Conservation (phyloP, 805 yeast genomes). For the Candida alai region DNA sequence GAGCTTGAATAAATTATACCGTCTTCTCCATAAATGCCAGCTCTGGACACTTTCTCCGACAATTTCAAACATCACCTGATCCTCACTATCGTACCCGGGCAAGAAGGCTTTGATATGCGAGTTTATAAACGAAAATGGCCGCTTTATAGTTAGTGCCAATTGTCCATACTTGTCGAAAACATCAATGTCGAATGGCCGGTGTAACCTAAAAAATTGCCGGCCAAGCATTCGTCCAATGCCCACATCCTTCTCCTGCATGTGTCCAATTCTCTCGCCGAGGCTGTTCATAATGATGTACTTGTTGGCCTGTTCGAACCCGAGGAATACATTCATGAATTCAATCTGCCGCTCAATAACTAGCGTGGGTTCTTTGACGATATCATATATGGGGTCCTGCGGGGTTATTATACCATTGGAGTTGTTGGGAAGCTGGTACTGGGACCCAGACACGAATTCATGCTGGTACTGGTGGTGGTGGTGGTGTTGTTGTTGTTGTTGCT, state of each 20-base stretch:
- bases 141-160: slow-evolving; percentile 56
- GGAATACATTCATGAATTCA: slow-evolving; percentile 79
- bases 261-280: slow-evolving; percentile 71
- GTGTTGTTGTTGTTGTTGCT: slow-evolving; percentile 11
- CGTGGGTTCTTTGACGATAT: slow-evolving; percentile 72
- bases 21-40: slow-evolving; percentile 93
- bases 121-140: slow-evolving; percentile 87
- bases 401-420: slow-evolving; percentile 51
- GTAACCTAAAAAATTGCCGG: slow-evolving; percentile 79
- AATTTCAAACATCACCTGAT: slow-evolving; percentile 37
- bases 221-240: slow-evolving; percentile 66
- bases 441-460: slow-evolving; percentile 25
- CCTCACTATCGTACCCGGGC: slow-evolving; percentile 46
- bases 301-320: slow-evolving; percentile 93
- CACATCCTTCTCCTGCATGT: slow-evolving; percentile 75
- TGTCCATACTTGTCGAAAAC: slow-evolving; percentile 64
- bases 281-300: slow-evolving; percentile 70
- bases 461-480: slow-evolving; percentile 21
- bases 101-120: slow-evolving; percentile 75
- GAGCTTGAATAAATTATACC: slow-evolving; percentile 71
- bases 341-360: slow-evolving; percentile 83
- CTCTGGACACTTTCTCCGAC: slow-evolving; percentile 88
- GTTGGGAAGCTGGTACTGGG: slow-evolving; percentile 34
- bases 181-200: slow-evolving; percentile 80
- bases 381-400: slow-evolving; percentile 54